These are phyloP conservation scores for Xylaria flabelliformis DNA, from an alignment of 495 filamentous ascomycete genomes.

Conservation along the genomic window DNA sequence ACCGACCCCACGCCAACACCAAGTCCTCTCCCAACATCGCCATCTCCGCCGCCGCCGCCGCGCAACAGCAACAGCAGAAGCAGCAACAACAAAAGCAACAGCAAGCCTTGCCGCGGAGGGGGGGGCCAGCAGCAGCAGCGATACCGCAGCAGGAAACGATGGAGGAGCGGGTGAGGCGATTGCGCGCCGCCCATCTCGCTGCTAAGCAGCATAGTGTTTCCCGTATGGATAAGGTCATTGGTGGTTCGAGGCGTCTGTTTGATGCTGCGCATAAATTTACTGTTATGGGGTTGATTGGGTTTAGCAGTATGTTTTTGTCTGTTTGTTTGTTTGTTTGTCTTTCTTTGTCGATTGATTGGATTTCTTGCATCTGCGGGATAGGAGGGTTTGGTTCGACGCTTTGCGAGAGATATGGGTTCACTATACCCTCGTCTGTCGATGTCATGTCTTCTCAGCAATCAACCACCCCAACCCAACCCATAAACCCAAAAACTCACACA, in stretches of 20 bases:
- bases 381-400: background rate
- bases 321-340: background rate
- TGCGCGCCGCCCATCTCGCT: constrained; percentile 78
- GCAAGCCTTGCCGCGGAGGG: too few species aligned
- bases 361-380: background rate
- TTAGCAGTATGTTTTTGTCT: constrained; percentile 68
- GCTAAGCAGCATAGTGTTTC: constrained; percentile 70
- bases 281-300: constrained; percentile 74
- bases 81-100: too few species aligned
- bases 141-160: constrained; percentile 70
- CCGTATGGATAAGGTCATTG: constrained; percentile 71
- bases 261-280: constrained; percentile 84
- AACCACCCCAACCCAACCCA: background rate
- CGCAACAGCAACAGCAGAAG: background rate
- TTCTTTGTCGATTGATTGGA: background rate
- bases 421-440: background rate
- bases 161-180: constrained; percentile 83
- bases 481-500: background rate
- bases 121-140: background rate
- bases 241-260: constrained; percentile 72
- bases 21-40: constrained; percentile 53
- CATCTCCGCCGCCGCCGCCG: constrained; percentile 13
- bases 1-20: constrained; percentile 83
- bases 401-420: background rate
- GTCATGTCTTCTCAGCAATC: background rate